Evolutionary conservation across 2,329 filamentous ascomycete genomes (phyloP), one percentile per base, ranked within the genome.

Genomic region (Calonectria montana): DNA sequence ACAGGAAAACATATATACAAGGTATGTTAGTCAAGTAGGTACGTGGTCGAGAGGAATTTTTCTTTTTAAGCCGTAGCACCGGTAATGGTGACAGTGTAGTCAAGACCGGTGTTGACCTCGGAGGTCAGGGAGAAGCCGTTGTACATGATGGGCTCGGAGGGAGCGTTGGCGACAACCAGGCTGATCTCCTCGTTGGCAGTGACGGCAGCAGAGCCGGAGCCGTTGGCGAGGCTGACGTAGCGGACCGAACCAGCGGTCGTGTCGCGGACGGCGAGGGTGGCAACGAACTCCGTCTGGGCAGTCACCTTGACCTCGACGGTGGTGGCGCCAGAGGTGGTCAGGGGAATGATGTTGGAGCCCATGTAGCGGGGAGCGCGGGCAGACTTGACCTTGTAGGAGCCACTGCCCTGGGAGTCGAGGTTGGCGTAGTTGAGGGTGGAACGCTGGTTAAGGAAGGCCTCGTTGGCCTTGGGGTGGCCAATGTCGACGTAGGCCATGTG

Each of bases 401-500:
- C 83, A 25, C 69, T 78, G 4, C 82, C 81, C 9, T 73, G 66
- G 2, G 80, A 73, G 67, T 87, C 84, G 13, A 88, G 78, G 73
- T 86, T 86, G 65, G 82, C 81, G 45, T 85, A 87, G 75, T 84
- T 85, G 65, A 87, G 74, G 18, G 72, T 73, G 2, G 73, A 72
- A 13, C 82, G 80, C 73, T 85, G 80, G 35, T 69, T 69, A 3
- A 82, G 74, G 79, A 86, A 88, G 47, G 81, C 70, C 1, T 82
- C 75, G 23, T 83, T 82, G 0, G 85, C 85, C 9, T 82, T 82
- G 1, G 80, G 70, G 74, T 88, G 85, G 15, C 85, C 86, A 37
- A 88, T 87, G 50, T 89, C 87, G 13, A 86, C 86, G 72, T 85
- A 87, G 5, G 87, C 87, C 87, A 89, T 89, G 70, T 84, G 84